Percentiles rank a stretch among this genome's conserved stretches.
These are phyloP conservation scores for Tolypocladium nubicola DNA, from an alignment of 2,329 filamentous ascomycete species.

Conservation along the genomic window DNA sequence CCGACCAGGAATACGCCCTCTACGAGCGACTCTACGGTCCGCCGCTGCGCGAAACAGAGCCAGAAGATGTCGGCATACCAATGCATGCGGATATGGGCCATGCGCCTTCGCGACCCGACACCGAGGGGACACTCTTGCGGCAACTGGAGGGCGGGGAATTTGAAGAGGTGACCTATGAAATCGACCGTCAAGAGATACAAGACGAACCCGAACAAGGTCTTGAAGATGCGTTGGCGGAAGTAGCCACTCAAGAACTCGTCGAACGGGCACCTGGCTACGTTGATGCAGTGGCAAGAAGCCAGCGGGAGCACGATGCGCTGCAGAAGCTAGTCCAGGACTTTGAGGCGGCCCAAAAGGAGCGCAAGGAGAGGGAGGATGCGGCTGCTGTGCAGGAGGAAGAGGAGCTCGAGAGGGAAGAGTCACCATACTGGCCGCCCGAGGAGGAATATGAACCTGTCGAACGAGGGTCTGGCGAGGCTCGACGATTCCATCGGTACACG, in stretches of 20 bases:
- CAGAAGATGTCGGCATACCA: constrained; percentile 47
- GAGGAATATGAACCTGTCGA: constrained; percentile 19
- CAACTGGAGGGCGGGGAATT: constrained; percentile 45
- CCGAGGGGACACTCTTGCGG: constrained; percentile 38
- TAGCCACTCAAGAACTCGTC: constrained; percentile 14
- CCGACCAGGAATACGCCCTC: constrained; percentile 57
- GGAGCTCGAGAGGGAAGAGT: constrained; percentile 14
- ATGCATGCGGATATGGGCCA: constrained; percentile 25
- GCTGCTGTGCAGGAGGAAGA: constrained; percentile 6
- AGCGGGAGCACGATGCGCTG: constrained; percentile 44
- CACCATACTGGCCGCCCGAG: constrained; percentile 19
- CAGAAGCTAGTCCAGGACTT: constrained; percentile 48
- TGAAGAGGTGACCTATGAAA: constrained; percentile 48
- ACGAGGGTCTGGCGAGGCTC: constrained; percentile 19
- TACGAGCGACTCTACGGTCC: constrained; percentile 77
- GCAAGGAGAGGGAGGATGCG: constrained; percentile 19
- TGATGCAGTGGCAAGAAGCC: constrained; percentile 38
- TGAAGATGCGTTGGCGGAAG: constrained; percentile 5
- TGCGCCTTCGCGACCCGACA: constrained; percentile 7
- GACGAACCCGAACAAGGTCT: constrained; percentile 4
- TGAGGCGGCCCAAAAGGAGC: constrained; percentile 29
- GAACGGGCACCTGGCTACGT: constrained; percentile 27
- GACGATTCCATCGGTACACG: constrained; percentile 65
- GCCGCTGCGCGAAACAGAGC: constrained; percentile 51
- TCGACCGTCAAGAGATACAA: constrained; percentile 7